Conservation (phyloP, 2,329 filamentous ascomycete species). For the Phialocephala subalpina region DNA sequence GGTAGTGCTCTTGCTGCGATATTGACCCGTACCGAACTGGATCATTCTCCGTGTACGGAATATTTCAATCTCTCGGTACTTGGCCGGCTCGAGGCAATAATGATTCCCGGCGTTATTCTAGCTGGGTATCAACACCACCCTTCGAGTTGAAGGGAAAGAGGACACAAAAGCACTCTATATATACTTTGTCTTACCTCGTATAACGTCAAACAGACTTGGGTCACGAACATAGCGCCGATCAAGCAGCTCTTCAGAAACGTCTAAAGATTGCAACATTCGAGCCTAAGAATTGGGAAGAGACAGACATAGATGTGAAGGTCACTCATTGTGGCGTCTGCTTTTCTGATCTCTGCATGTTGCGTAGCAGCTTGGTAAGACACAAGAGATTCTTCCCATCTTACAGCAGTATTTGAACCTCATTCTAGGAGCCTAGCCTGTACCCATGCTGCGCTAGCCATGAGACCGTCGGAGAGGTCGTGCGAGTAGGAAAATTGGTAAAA, state of each 20-base stretch:
- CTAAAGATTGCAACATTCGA: conserved; percentile 47
- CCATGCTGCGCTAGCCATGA: conserved; percentile 56
- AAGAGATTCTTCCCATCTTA: neutral
- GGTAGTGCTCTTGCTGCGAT: too few relatives aligned
- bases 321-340: conserved; percentile 59
- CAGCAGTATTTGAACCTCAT: neutral
- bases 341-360: conserved; percentile 41
- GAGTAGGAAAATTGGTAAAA: neutral
- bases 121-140: neutral
- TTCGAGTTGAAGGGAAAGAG: neutral
- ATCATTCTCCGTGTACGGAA: too few relatives aligned
- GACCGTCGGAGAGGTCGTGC: conserved; percentile 51
- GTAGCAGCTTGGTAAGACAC: conserved; percentile 35
- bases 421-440: conserved; percentile 45
- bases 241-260: too few relatives aligned
- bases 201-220: neutral
- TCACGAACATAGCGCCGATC: too few relatives aligned
- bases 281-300: conserved; percentile 55
- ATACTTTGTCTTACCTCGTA: too few relatives aligned
- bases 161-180: too few relatives aligned
- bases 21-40: too few relatives aligned
- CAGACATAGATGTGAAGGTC: conserved; percentile 56
- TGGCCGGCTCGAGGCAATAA: neutral
- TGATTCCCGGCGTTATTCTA: neutral
- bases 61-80: too few relatives aligned